Conservation (phyloP, 805 yeast species). For the Teunomyces panamensis region DNA sequence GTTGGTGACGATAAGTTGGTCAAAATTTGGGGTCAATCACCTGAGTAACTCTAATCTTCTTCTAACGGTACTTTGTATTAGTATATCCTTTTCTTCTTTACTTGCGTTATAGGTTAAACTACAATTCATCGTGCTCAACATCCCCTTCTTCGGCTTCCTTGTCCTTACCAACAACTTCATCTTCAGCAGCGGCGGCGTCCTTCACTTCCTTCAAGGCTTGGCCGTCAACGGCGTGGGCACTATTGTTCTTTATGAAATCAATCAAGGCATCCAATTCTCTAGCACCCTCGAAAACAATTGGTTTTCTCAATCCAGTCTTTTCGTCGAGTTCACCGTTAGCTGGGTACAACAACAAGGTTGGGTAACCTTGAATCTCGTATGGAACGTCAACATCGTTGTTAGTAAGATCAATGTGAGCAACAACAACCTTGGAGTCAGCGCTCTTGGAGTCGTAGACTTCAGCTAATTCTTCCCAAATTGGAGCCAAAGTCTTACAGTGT, state of each 20-base stretch:
- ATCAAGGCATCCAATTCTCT: constrained; percentile 74
- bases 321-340: constrained; percentile 53
- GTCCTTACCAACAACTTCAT: constrained; percentile 26
- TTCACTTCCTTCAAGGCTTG: constrained; percentile 18
- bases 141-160: constrained; percentile 12
- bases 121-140: constrained; percentile 40
- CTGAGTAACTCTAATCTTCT: neutral
- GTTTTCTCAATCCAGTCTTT: constrained; percentile 44
- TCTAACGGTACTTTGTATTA: neutral
- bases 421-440: constrained; percentile 50
- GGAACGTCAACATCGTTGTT: constrained; percentile 79
- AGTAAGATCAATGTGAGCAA: constrained; percentile 90
- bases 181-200: constrained; percentile 27
- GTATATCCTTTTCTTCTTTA: neutral
- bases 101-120: constrained; percentile 10
- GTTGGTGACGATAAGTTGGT: constrained; percentile 80
- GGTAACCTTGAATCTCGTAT: constrained; percentile 76
- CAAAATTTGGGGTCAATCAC: constrained; percentile 54
- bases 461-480: constrained; percentile 85
- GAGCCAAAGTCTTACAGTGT: constrained; percentile 89
- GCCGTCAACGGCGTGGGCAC: constrained; percentile 62
- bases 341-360: constrained; percentile 87
- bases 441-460: constrained; percentile 55
- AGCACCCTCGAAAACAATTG: constrained; percentile 61
- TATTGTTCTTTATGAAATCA: constrained; percentile 66